Evolutionary conservation across 169 alveolate species (phyloP).

Genomic region (Plasmodium blacklocki): DNA sequence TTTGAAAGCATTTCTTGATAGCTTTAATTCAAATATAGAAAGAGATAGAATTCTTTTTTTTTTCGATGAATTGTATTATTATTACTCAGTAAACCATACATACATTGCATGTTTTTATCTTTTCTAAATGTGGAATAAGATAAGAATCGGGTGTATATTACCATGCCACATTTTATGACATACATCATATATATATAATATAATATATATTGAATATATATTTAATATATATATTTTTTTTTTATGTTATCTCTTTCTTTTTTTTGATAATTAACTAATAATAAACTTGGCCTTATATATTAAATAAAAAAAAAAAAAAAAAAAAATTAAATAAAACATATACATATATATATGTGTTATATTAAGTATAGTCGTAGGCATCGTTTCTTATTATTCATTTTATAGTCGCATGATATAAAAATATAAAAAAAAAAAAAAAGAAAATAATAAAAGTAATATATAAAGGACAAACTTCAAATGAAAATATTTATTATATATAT

Average conservation of each 20-base stretch:
- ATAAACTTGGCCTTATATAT: background rate
- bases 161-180: too few relatives aligned
- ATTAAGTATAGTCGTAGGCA: too few relatives aligned
- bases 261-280: background rate
- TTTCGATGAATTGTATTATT: constrained; percentile 9
- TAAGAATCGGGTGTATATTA: too few relatives aligned
- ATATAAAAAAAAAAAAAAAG: too few relatives aligned
- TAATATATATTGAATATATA: too few relatives aligned
- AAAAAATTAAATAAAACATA: background rate
- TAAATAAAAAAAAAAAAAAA: constrained; percentile 4
- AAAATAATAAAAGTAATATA: too few relatives aligned
- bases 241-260: background rate
- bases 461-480: too few relatives aligned
- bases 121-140: background rate
- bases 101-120: constrained; percentile 9
- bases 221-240: background rate
- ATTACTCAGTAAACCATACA: constrained; percentile 2
- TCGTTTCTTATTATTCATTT: too few relatives aligned
- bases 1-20: constrained; percentile 22
- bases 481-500: too few relatives aligned
- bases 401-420: too few relatives aligned
- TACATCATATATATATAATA: too few relatives aligned
- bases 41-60: background rate
- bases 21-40: background rate
- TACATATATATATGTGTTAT: background rate